Evolutionary conservation across 352 stramenopile species (phyloP), one percentile per base, ranked within the genome.

Genomic region (Thalassiosira delicatula): DNA sequence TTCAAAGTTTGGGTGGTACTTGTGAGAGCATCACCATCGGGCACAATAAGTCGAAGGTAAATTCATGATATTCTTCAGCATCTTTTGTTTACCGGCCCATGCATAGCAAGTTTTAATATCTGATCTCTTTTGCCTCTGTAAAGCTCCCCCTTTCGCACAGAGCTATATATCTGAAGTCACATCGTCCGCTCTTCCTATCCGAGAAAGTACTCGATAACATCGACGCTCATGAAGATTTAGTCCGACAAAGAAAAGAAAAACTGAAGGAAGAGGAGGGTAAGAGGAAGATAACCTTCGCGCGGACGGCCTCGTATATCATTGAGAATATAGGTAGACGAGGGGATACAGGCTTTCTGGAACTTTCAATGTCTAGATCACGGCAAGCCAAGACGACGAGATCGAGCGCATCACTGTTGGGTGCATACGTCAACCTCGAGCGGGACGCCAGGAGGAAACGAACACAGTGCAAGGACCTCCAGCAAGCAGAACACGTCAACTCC

Each of bases 11-110:
- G 12, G 90, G 88, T 23, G 83, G 88, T 23, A 94, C 88, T 9
- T 93, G 88, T 62, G 90, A 94, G 73, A 90, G 79, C 49, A 88
- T 94, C 29, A 94, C 90, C 21, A 91, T 94, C 21, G 90, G 90
- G 0, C 90, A 94, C 63, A 94, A 94, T 61, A 88, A 85, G n/a
- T 92, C 82, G 25, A 89, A n/a, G n/a, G n/a, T n/a, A n/a, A n/a
- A n/a, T n/a, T n/a, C n/a, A n/a, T n/a, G n/a, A n/a, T n/a, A n/a
- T n/a, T n/a, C n/a, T n/a, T n/a, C n/a, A n/a, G n/a, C n/a, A n/a
- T n/a, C n/a, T n/a, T n/a, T n/a, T n/a, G n/a, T n/a, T n/a, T n/a
- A n/a, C n/a, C n/a, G n/a, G n/a, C n/a, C n/a, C n/a, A n/a, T n/a
- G n/a, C n/a, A n/a, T n/a, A n/a, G n/a, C n/a, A n/a, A n/a, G n/a